Conservation (phyloP, 768 basidiomycete species). For the Pleurotus citrinopileatus region DNA sequence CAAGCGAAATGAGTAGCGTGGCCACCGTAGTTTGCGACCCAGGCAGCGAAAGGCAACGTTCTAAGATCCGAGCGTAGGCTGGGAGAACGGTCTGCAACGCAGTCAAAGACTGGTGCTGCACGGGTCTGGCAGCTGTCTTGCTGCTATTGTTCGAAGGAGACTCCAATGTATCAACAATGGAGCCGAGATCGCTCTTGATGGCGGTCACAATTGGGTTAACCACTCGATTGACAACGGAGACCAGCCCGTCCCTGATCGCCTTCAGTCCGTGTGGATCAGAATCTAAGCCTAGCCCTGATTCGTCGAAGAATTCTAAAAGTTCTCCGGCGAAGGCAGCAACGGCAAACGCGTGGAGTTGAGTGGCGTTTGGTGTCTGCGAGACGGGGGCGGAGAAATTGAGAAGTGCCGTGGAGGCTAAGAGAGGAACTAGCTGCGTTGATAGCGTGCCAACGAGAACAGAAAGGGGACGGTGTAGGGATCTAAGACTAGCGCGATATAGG, state of each 20-base stretch:
- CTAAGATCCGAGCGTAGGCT: conserved; percentile 54
- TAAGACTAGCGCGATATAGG: conserved; percentile 65
- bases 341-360: conserved; percentile 70
- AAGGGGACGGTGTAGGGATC: conserved; percentile 72
- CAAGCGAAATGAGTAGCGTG: conserved; percentile 65
- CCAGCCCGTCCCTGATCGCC: conserved; percentile 64
- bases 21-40: conserved; percentile 62
- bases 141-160: conserved; percentile 26
- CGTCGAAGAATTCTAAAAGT: conserved; percentile 67
- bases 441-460: conserved; percentile 72
- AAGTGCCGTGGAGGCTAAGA: conserved; percentile 65
- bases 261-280: conserved; percentile 66
- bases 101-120: conserved; percentile 58
- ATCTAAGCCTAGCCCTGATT: conserved; percentile 59
- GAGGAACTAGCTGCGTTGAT: conserved; percentile 62
- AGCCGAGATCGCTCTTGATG: conserved; percentile 59
- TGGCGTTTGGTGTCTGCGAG: conserved; percentile 53
- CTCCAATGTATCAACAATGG: conserved; percentile 65
- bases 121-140: conserved; percentile 29
- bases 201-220: conserved; percentile 59
- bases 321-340: conserved; percentile 72
- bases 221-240: conserved; percentile 65
- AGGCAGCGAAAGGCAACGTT: conserved; percentile 50
- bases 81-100: conserved; percentile 60
- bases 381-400: conserved; percentile 48